Percentiles rank a stretch among this genome's conserved stretches.
Conservation (phyloP, 2,329 filamentous ascomycete genomes). For the Metarhizium robertsii region DNA sequence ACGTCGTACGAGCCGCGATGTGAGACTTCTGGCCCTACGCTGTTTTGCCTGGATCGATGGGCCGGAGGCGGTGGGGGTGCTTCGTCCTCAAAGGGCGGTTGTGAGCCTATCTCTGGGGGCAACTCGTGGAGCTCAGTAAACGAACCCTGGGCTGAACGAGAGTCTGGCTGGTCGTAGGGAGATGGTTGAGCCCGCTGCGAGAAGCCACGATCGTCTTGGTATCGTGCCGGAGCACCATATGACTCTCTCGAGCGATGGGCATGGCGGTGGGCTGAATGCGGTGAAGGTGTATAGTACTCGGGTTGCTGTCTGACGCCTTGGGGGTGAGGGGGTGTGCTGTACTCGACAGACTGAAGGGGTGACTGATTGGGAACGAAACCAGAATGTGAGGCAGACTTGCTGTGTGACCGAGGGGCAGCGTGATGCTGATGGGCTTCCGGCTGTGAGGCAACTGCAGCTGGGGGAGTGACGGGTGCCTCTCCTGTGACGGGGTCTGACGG, state of each 20-base stretch:
- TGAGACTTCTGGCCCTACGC: constrained; percentile 31
- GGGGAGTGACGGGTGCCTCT: constrained; percentile 28
- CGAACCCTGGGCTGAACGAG: constrained; percentile 24
- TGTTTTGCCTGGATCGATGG: constrained; percentile 39
- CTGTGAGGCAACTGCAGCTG: constrained; percentile 14
- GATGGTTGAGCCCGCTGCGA: constrained; percentile 19
- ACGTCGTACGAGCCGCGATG: constrained; percentile 32
- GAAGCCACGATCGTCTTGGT: constrained; percentile 28
- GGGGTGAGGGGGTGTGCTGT: constrained; percentile 27
- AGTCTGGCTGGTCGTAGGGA: constrained; percentile 29
- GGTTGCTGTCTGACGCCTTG: constrained; percentile 9
- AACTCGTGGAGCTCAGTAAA: constrained; percentile 24
- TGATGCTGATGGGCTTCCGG: constrained; percentile 36
- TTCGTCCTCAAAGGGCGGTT: constrained; percentile 29
- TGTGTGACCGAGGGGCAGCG: constrained; percentile 38
- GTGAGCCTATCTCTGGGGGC: constrained; percentile 23
- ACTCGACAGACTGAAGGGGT: constrained; percentile 44
- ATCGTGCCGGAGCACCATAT: constrained; percentile 23
- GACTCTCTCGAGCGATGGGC: constrained; percentile 25
- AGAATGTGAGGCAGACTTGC: constrained; percentile 27
- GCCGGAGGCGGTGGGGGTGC: constrained; percentile 48
- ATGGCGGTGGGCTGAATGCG: constrained; percentile 19
- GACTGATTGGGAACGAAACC: constrained; percentile 40
- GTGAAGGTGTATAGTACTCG: constrained; percentile 25
- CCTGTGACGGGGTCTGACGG: constrained; percentile 66